phyloP scores from a whole-genome alignment of 768 basidiomycete species.

The Suillus discolor region DNA sequence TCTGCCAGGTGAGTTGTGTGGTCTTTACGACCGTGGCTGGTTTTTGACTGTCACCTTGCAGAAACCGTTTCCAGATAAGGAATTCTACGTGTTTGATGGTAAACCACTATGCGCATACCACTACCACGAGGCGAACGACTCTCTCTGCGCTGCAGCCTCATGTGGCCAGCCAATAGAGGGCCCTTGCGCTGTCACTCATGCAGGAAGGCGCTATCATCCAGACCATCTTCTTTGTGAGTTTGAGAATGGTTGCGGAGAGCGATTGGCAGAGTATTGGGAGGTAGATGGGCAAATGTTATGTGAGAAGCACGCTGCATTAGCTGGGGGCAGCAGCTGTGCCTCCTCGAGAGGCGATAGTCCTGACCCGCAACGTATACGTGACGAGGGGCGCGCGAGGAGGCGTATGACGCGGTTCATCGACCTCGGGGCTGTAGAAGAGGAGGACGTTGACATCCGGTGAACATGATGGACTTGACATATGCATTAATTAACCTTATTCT shows the following conservation, averaged over 20 bases:
- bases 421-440: slow-evolving; percentile 41
- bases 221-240: slow-evolving; percentile 88
- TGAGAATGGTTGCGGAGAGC: slow-evolving; percentile 52
- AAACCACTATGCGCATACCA: slow-evolving; percentile 91
- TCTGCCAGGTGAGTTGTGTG: slow-evolving; percentile 60
- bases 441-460: slow-evolving; percentile 33
- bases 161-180: slow-evolving; percentile 94
- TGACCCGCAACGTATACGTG: slow-evolving; percentile 17
- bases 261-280: slow-evolving; percentile 86
- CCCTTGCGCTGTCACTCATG: slow-evolving; percentile 85
- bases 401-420: slow-evolving; percentile 84
- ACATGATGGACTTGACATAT: neutral
- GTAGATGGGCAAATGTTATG: slow-evolving; percentile 85
- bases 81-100: slow-evolving; percentile 90
- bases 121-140: slow-evolving; percentile 91
- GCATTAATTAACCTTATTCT: slow-evolving; percentile 7
- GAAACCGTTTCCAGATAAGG: slow-evolving; percentile 90
- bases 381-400: slow-evolving; percentile 64
- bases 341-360: slow-evolving; percentile 22
- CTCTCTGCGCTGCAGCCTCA: slow-evolving; percentile 74
- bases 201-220: slow-evolving; percentile 82
- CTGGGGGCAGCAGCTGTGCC: slow-evolving; percentile 25
- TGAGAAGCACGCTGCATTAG: slow-evolving; percentile 66
- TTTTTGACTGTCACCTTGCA: slow-evolving; percentile 28
- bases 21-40: slow-evolving; percentile 1